Evolutionary conservation across 192 early-diverging fungal species (phyloP).

Genomic region (Chytriomyces sp.): DNA sequence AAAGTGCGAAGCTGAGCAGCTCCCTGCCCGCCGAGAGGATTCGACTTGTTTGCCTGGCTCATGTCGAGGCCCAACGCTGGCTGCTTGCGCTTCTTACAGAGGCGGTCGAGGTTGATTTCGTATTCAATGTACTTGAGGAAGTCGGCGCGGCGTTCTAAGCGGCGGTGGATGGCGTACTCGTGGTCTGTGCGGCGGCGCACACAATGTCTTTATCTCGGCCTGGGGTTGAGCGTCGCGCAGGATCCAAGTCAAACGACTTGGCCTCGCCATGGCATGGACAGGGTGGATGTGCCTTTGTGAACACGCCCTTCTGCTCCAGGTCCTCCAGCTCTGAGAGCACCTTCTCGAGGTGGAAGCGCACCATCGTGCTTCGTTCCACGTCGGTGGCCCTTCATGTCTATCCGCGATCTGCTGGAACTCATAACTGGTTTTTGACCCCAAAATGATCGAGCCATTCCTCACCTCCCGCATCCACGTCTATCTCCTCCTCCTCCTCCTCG

Average conservation of each 20-base stretch:
- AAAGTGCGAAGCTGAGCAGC: conserved; percentile 14
- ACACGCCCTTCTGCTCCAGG: conserved; percentile 77
- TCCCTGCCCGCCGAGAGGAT: neutral
- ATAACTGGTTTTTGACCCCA: no score
- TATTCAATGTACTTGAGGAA: conserved; percentile 94
- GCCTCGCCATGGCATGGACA: no score
- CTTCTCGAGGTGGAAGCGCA: conserved; percentile 88
- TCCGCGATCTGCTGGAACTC: no score
- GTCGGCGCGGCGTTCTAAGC: conserved; percentile 71
- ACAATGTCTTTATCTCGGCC: conserved; percentile 82
- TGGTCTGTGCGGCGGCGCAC: conserved; percentile 86
- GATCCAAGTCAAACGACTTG: neutral
- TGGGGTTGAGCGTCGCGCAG: conserved; percentile 31
- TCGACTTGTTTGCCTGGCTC: conserved; percentile 11
- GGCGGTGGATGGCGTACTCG: conserved; percentile 84
- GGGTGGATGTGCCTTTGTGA: conserved; percentile 63
- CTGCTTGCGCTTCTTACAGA: conserved; percentile 76
- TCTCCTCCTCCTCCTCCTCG: no score
- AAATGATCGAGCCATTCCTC: no score
- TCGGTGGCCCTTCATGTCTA: no score
- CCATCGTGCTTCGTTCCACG: no score
- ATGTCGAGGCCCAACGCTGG: conserved; percentile 60
- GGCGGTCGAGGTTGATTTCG: conserved; percentile 86
- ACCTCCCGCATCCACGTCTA: no score
- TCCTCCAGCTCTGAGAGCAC: conserved; percentile 94